Base-by-base conservation (phyloP, 306 rosid species). In the Dryas alaskensis region DNA sequence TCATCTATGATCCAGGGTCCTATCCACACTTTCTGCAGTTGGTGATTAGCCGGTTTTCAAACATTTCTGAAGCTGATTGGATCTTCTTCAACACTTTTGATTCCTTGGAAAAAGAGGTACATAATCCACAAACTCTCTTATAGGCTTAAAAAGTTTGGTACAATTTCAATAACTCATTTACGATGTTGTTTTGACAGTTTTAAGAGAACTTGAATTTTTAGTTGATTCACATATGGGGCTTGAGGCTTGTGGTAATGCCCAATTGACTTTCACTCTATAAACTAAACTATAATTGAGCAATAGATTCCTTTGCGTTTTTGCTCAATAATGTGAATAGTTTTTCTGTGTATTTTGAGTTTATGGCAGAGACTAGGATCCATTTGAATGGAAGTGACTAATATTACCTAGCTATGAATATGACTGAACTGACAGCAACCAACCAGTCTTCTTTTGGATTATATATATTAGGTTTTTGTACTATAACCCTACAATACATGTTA, bases 91-190 rank as follows among this genome's bases (percentile, higher is more conserved):
- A 76, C 75, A 81, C 75, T 3, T 72, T 67, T 22, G 60, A 76
- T 54, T 55, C 45, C 47, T 64, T 81, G 66, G 84, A 81, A 49
- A 6, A 48, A 27, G 54, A 64, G 80, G 80, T 75, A 61, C 25
- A 3, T 16, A 25, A 31, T 31, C 37, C 37, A 31, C 37, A 31
- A 31, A 31, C 37, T 2, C 37, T 31, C 37, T 31, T 31, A 31
- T 31, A 31, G 37, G 37, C 37, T 1, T 31, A 31, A 31, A 31
- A 31, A 31, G 37, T 31, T 31, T 31, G 37, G 37, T 31, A 31
- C 2, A 31, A 31, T 31, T 31, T 31, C 37, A 31, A 31, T 1
- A 31, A 31, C 37, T 31, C 37, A 31, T 31, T 31, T 31, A 31
- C 1, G 37, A 31, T 31, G 37, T 31, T 31, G 2, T 31, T 31